phyloP scores from a whole-genome alignment of 2,329 filamentous ascomycete species.

The Colletotrichum noveboracense region DNA sequence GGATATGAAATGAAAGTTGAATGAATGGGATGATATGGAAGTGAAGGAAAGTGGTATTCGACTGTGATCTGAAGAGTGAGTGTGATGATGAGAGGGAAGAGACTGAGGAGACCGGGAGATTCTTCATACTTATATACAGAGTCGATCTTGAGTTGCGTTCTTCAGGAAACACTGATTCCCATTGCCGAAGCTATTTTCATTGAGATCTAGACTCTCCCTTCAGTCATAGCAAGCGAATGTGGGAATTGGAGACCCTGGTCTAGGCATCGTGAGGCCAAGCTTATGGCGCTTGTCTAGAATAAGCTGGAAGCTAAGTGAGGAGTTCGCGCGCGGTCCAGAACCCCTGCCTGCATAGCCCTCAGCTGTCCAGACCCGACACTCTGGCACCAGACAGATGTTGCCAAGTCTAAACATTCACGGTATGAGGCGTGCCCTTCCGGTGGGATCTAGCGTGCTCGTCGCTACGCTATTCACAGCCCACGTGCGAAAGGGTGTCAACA shows the following conservation, averaged over 20 bases:
- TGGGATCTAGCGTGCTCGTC: neutral
- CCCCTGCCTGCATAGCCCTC: accelerated
- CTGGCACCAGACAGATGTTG: neutral
- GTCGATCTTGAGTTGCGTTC: neutral
- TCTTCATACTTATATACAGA: neutral
- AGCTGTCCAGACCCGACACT: neutral
- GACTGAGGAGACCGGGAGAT: neutral
- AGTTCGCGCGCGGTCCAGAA: neutral
- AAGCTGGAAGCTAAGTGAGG: neutral
- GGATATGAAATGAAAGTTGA: neutral
- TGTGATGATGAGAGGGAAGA: neutral
- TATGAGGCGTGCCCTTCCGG: neutral
- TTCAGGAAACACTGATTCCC: neutral
- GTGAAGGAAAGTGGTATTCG: neutral
- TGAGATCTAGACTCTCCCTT: neutral
- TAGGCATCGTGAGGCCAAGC: neutral
- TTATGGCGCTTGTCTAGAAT: neutral
- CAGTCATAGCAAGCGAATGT: neutral
- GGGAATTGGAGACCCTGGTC: neutral
- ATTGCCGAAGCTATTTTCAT: neutral
- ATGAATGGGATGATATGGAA: neutral
- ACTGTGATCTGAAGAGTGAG: neutral
- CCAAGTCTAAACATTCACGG: neutral
- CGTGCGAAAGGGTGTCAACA: neutral
- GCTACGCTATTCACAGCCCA: neutral